Evolutionary conservation across 2,329 filamentous ascomycete species (phyloP), one percentile per base, ranked within the genome.

Genomic region (Apiospora hydei): DNA sequence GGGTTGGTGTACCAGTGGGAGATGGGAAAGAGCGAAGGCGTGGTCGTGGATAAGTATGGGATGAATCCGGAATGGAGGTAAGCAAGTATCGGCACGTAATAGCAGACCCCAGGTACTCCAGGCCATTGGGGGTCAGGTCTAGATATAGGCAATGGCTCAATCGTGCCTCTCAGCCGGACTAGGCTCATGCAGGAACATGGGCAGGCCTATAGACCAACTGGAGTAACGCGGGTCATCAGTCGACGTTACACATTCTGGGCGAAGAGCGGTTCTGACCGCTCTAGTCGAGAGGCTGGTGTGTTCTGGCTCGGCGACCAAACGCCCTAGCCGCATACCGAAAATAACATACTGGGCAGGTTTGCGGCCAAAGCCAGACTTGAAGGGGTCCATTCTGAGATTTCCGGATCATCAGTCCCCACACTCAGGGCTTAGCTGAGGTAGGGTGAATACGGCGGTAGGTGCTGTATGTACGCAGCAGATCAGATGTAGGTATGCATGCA

Each of bases 291-390:
- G 57, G 57, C 57, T 64, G 57, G 53, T 61, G 18, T 34, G 53
- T 38, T 61, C 30, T 61, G 53, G 53, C 53, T 61, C 53, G 18
- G 53, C 30, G 16, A 61, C 53, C 53, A 61, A 61, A 61, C 53
- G 53, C 53, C 53, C 53, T 61, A 61, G 53, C 53, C 53, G 53
- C 53, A 61, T 61, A 38, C 53, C 30, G 57, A 64, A 64, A 64
- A 64, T 64, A 64, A 64, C 57, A 24, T 30, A 61, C 16, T 34
- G 30, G 16, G 30, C 18, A 61, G 26, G 30, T 57, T 61, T 61
- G 26, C 53, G 53, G 53, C 26, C 6, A 61, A 30, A 30, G 53
- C 53, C 53, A 61, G 53, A 10, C 26, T 34, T 21, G 53, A 61
- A 61, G 26, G 51, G 51, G 51, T 57, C 51, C 34, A 64, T 38